These are phyloP conservation scores for Citrus sinensis DNA, from an alignment of 345 rosid species.

Conservation along the genomic window DVS_A1.0 CM039163.1:48695501-48696000, in stretches of 20 bases:
- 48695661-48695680: slow-evolving; percentile 52
- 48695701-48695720: slow-evolving; percentile 68
- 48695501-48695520: neutral
- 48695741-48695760: slow-evolving; percentile 64
- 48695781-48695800: slow-evolving; percentile 42
- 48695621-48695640: too few relatives aligned
- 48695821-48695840: slow-evolving; percentile 65
- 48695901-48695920: slow-evolving; percentile 55
- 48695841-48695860: slow-evolving; percentile 76
- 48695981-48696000: slow-evolving; percentile 31
- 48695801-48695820: slow-evolving; percentile 37
- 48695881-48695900: slow-evolving; percentile 81
- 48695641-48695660: neutral
- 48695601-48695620: neutral
- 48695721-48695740: slow-evolving; percentile 72
- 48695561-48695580: neutral
- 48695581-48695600: too few relatives aligned
- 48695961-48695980: slow-evolving; percentile 51
- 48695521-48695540: neutral
- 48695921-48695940: slow-evolving; percentile 47
- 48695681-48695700: slow-evolving; percentile 57
- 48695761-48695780: slow-evolving; percentile 51
- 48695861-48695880: slow-evolving; percentile 51
- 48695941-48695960: slow-evolving; percentile 52
- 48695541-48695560: too few relatives aligned